Evolutionary conservation across 306 rosid genomes (phyloP), one percentile per base, ranked within the genome.

Genomic region (Malus sylvestris): DNA sequence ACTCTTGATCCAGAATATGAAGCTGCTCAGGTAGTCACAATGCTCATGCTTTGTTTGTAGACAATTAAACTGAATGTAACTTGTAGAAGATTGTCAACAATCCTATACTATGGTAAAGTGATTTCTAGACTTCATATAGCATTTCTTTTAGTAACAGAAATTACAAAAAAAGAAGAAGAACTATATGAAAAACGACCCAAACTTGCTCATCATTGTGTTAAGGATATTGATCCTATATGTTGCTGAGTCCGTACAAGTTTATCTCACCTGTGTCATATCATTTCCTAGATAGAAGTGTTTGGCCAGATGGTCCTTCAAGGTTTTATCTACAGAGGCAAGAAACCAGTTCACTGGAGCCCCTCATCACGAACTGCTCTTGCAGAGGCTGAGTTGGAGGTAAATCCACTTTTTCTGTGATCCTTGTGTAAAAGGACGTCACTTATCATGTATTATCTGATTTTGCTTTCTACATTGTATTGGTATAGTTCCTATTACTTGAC

Each of bases 301-400:
- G 99, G 98, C 68, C 93, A 91, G 87, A 95, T 95, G 97, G 97
- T 94, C 82, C 81, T 89, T 80, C 85, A 89, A 87, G 99, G 98
- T 57, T 87, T 86, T 79, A 95, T 95, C 80, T 92, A 88, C 82
- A 85, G 99, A 86, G 99, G 99, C 75, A 88, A 96, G 82, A 95
- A 95, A 81, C 99, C 99, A 52, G 99, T 95, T 82, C 99, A 95
- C 83, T 95, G 99, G 99, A 95, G 99, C 82, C 99, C 97, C 77
- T 95, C 99, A 7, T 92, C 99, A 68, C 87, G 88, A 72, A 95
- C 99, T 73, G 99, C 99, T 82, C 99, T 95, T 82, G 99, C 99
- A 76, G 99, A 95, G 88, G 99, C 99, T 29, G 99, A 95, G 81
- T 84, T 95, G 81, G 99, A 95, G 99, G 99, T 93, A 86, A 71